These are phyloP conservation scores for Rhododendron griersonianum DNA, from an alignment of 148 eudicot genomes.

Conservation along the genomic window DNA sequence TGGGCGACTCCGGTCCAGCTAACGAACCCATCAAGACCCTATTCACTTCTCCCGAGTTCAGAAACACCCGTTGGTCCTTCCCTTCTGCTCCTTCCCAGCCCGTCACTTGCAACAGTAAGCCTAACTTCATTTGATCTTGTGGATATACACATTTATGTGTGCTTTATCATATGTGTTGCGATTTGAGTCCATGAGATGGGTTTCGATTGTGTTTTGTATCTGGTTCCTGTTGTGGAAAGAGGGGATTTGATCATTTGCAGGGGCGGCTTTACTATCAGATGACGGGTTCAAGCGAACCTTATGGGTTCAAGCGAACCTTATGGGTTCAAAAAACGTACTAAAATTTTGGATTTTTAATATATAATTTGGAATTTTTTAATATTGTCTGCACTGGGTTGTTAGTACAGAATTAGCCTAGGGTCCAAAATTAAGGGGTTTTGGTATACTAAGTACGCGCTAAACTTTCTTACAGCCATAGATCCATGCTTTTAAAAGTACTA, in stretches of 20 bases:
- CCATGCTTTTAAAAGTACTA: too few species aligned
- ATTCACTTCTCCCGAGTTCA: constrained; percentile 73
- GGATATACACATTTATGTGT: neutral
- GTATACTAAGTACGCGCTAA: too few species aligned
- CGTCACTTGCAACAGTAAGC: constrained; percentile 80
- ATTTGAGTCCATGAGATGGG: neutral
- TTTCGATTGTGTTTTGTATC: neutral
- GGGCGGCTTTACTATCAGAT: neutral
- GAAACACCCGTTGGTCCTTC: constrained; percentile 64
- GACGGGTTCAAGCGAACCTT: too few species aligned
- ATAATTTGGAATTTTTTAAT: too few species aligned
- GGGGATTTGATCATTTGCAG: neutral
- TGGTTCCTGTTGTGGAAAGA: neutral
- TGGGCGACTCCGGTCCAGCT: constrained; percentile 95
- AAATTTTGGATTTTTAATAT: too few species aligned
- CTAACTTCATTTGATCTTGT: neutral
- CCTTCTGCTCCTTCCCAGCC: constrained; percentile 88
- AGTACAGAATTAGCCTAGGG: too few species aligned
- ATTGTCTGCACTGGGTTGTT: too few species aligned
- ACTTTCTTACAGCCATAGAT: too few species aligned
- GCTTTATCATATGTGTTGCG: neutral
- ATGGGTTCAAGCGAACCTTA: too few species aligned
- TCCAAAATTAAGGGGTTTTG: too few species aligned
- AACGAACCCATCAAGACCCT: constrained; percentile 79
- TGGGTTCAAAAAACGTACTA: too few species aligned